Conservation (phyloP, 768 basidiomycete species). For the Neoboletus brunneissimus region DNA sequence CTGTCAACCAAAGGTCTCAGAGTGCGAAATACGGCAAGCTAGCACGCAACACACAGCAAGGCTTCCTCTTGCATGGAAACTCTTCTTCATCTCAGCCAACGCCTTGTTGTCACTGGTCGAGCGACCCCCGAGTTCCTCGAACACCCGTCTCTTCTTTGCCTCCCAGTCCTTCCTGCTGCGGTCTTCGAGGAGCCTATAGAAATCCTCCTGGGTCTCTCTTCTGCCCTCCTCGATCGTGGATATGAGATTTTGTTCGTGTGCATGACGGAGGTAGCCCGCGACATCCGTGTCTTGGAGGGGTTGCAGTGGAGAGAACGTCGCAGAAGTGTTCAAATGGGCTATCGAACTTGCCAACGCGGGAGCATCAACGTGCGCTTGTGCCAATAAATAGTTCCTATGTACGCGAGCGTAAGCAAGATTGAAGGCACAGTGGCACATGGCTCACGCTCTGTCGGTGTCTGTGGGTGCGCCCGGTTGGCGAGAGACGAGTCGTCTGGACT, state of each 20-base stretch:
- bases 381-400: slow-evolving; percentile 82
- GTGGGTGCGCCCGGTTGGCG: slow-evolving; percentile 60
- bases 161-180: slow-evolving; percentile 83
- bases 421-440: slow-evolving; percentile 10
- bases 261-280: slow-evolving; percentile 90
- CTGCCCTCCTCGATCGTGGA: slow-evolving; percentile 91
- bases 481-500: slow-evolving; percentile 80
- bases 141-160: slow-evolving; percentile 82
- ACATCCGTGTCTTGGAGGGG: slow-evolving; percentile 94
- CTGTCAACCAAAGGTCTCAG: slow-evolving; percentile 22
- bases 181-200: slow-evolving; percentile 77
- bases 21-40: background rate
- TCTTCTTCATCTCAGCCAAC: slow-evolving; percentile 59
- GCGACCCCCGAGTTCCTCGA: slow-evolving; percentile 82
- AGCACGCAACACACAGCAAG: slow-evolving; percentile 44
- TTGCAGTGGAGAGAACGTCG: slow-evolving; percentile 87
- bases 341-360: slow-evolving; percentile 83
- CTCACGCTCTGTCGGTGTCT: slow-evolving; percentile 75
- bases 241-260: slow-evolving; percentile 92
- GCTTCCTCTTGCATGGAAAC: slow-evolving; percentile 53
- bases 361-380: slow-evolving; percentile 91
- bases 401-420: slow-evolving; percentile 5
- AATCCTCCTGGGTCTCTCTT: slow-evolving; percentile 79
- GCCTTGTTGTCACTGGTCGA: slow-evolving; percentile 53
- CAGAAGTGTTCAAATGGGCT: slow-evolving; percentile 73